Evolutionary conservation across 225 moss, liverwort and hornwort genomes (phyloP).

Genomic region (Straminergon stramineum): DNA sequence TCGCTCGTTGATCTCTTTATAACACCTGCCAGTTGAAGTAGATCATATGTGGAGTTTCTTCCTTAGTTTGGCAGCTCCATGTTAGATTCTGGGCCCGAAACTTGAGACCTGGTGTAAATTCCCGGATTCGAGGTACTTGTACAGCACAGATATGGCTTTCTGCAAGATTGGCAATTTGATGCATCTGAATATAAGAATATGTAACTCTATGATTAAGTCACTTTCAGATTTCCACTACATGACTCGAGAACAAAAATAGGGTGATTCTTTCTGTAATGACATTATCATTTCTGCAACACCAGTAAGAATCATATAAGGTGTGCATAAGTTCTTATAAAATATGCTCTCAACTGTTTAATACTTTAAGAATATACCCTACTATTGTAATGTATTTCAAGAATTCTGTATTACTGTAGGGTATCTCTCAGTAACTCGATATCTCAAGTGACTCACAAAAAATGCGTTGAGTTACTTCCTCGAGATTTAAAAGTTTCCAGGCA

Average conservation of each 20-base stretch:
- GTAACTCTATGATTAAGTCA: background rate
- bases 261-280: background rate
- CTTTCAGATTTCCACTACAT: background rate
- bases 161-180: background rate
- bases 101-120: background rate
- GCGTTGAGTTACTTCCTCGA: background rate
- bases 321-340: too few species aligned
- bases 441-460: background rate
- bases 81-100: background rate
- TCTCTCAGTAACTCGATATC: background rate
- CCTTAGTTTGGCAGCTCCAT: background rate
- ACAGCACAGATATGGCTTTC: background rate
- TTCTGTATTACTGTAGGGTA: background rate
- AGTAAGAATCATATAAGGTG: background rate
- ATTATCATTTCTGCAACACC: background rate
- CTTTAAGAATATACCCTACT: background rate
- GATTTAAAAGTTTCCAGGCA: background rate
- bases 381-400: background rate
- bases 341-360: background rate
- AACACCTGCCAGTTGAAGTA: background rate
- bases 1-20: background rate
- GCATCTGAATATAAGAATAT: background rate
- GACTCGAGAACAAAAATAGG: background rate
- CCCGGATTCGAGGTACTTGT: background rate
- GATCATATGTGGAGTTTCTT: background rate